Conservation (phyloP, 1,284 basidiomycete species). For the Cryptococcus sp. region DNA sequence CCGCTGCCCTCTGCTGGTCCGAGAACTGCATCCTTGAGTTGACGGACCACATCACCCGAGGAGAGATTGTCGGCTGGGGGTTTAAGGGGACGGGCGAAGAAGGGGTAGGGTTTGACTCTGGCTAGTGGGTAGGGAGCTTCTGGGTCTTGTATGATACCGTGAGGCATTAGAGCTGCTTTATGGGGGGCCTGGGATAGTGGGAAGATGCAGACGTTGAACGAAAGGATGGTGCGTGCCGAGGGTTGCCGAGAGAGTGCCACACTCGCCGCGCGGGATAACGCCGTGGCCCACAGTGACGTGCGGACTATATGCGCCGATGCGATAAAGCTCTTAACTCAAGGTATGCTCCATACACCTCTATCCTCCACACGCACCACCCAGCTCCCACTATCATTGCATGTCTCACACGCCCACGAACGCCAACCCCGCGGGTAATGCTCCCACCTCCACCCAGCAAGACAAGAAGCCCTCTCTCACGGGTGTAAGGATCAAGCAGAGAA, state of each 20-base stretch:
- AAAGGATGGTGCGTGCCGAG: not conserved
- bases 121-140: not conserved
- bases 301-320: too few species aligned
- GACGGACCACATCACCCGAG: slow-evolving; percentile 5
- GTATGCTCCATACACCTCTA: too few species aligned
- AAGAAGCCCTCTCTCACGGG: slow-evolving; percentile 53
- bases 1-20: not conserved
- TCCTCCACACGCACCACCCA: slow-evolving; percentile 4
- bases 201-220: not conserved
- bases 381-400: slow-evolving; percentile 36
- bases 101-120: slow-evolving; percentile 19
- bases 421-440: slow-evolving; percentile 43
- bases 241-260: not conserved
- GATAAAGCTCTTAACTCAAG: too few species aligned
- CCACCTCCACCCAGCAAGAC: slow-evolving; percentile 25
- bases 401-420: slow-evolving; percentile 47
- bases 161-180: slow-evolving; percentile 4
- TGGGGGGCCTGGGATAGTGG: not conserved
- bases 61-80: not conserved
- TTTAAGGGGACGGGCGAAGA: slow-evolving; percentile 9
- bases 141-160: too few species aligned
- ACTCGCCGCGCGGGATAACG: not conserved
- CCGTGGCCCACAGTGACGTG: too few species aligned
- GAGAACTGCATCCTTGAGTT: slow-evolving; percentile 10
- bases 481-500: slow-evolving; percentile 54